A percentile compares a stretch with the other conserved stretches of the same genome.
Evolutionary conservation across 495 filamentous ascomycete species (phyloP).

Genomic region (Pyrenula aspistea): DNA sequence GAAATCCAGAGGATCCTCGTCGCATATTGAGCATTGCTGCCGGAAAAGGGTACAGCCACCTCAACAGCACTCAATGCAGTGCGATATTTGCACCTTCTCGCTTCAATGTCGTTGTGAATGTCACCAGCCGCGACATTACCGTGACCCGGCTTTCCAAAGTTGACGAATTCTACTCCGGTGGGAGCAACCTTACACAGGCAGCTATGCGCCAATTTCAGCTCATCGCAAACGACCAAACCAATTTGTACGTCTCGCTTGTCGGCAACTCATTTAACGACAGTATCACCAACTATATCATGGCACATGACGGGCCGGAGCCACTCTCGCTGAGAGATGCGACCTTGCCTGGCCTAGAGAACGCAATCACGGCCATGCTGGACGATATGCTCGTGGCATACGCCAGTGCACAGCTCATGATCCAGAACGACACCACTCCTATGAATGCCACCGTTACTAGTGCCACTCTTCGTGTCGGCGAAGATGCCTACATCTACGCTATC

Average conservation of each 20-base stretch:
- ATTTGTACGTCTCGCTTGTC: conserved; percentile 18
- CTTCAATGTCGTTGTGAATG: conserved; percentile 19
- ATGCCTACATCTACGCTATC: conserved; percentile 18
- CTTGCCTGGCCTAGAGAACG: conserved; percentile 10
- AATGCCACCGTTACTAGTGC: conserved; percentile 5
- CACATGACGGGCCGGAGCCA: conserved; percentile 1
- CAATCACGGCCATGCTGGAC: conserved; percentile 14
- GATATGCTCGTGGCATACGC: conserved; percentile 20
- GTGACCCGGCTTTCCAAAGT: conserved; percentile 3
- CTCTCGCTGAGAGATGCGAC: conserved; percentile 15
- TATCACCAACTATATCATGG: conserved; percentile 8
- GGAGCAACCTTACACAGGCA: conserved; percentile 5
- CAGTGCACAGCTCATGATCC: conserved; percentile 22
- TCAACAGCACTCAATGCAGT: conserved; percentile 19
- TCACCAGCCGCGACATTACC: conserved; percentile 13
- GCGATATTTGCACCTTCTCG: conserved; percentile 14
- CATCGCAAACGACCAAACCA: conserved; percentile 21
- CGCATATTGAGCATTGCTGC: conserved; percentile 11
- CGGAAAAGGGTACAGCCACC: conserved; percentile 6
- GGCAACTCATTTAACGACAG: conserved; percentile 19
- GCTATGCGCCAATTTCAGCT: conserved; percentile 17
- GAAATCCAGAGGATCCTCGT: conserved; percentile 2
- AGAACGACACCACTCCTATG: conserved; percentile 2
- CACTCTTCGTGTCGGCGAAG: conserved; percentile 13
- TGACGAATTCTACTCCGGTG: not conserved